phyloP scores from a whole-genome alignment of 2,329 filamentous ascomycete species.

The Ophiostoma piceae region DNA sequence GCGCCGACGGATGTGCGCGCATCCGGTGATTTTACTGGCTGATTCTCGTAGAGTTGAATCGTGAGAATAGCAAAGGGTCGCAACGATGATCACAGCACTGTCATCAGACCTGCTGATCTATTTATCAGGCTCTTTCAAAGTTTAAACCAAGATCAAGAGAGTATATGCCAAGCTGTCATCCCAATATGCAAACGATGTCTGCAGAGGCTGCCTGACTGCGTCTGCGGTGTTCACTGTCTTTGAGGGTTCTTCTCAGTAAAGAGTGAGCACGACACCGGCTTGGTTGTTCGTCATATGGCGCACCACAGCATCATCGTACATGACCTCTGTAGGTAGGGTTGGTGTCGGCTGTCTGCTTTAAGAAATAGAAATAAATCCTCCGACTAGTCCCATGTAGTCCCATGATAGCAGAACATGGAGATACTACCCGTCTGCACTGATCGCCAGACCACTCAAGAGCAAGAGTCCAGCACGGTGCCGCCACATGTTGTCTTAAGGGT shows the following conservation, averaged over 20 bases:
- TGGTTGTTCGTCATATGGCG: background rate
- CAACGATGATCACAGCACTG: slow-evolving; percentile 5
- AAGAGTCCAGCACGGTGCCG: background rate
- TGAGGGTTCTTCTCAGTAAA: too few relatives aligned
- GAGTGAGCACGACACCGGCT: background rate
- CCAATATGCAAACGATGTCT: background rate
- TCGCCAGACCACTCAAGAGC: slow-evolving; percentile 7
- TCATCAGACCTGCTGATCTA: background rate
- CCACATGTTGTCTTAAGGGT: background rate
- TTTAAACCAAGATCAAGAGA: too few relatives aligned
- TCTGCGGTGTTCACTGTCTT: background rate
- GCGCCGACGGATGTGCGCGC: background rate
- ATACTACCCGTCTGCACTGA: background rate
- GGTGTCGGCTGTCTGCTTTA: too few relatives aligned
- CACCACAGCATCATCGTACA: background rate
- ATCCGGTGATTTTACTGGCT: background rate
- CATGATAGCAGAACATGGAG: background rate
- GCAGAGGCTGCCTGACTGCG: slow-evolving; percentile 4
- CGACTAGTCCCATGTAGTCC: background rate
- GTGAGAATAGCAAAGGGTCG: too few relatives aligned
- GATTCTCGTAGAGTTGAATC: too few relatives aligned
- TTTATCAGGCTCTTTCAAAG: too few relatives aligned
- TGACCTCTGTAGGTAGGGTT: background rate
- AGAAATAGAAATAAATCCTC: too few relatives aligned
- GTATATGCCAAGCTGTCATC: background rate